A percentile compares a stretch with the other conserved stretches of the same genome.
Evolutionary conservation across 352 stramenopile species (phyloP).

Genomic region (Phytopythium vexans): DNA sequence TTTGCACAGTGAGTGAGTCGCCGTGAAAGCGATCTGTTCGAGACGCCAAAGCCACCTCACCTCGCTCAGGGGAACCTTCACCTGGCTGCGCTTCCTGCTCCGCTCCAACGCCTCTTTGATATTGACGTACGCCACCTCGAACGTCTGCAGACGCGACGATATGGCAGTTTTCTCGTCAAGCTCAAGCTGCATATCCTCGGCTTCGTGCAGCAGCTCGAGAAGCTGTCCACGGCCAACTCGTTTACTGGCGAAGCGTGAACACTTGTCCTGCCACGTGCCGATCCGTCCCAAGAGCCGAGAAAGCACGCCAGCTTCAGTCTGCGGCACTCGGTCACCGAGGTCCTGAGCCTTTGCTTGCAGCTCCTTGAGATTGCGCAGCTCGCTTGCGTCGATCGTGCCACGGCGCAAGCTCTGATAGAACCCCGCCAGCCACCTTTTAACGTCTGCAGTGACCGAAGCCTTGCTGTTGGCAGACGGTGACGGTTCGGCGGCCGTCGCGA

Average conservation of each 20-base stretch:
- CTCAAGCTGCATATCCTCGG: conserved; percentile 57
- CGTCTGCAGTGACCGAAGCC: conserved; percentile 28
- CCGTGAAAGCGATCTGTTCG: neutral
- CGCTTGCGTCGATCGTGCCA: conserved; percentile 24
- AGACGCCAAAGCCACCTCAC: conserved; percentile 12
- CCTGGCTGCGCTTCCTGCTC: conserved; percentile 59
- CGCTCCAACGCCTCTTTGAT: conserved; percentile 69
- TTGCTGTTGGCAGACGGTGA: conserved; percentile 6
- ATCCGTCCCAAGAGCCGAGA: conserved; percentile 48
- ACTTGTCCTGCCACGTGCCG: conserved; percentile 44
- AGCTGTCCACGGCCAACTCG: conserved; percentile 50
- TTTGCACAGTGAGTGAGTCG: too few species aligned
- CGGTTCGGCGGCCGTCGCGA: neutral
- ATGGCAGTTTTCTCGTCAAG: conserved; percentile 33
- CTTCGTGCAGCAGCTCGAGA: conserved; percentile 45
- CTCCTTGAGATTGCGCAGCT: conserved; percentile 43
- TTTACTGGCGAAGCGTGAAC: conserved; percentile 14
- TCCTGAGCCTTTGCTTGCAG: conserved; percentile 28
- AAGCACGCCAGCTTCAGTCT: conserved; percentile 61
- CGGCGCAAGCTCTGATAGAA: conserved; percentile 68
- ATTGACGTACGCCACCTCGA: conserved; percentile 53
- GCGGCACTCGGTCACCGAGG: conserved; percentile 19
- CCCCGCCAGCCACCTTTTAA: conserved; percentile 49
- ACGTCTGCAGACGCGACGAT: conserved; percentile 34
- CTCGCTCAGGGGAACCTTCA: conserved; percentile 56